A percentile compares a stretch with the other conserved stretches of the same genome.
Conservation (phyloP, 106 monocot genomes). For the Allium fistulosum region DNA sequence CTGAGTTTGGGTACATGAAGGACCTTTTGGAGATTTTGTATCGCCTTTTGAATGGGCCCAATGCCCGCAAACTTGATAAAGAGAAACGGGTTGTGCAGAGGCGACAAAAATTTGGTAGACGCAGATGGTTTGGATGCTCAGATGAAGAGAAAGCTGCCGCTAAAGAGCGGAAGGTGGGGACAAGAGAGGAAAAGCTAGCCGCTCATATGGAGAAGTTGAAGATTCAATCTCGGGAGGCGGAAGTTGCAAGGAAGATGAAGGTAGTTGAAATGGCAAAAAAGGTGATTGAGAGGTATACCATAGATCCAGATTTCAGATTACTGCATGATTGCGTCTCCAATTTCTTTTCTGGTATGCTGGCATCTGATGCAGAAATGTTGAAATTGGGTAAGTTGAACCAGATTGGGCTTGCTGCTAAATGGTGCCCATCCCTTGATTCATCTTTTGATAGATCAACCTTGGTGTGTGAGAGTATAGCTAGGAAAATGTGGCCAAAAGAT, state of each 20-base stretch:
- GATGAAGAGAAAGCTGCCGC: not conserved
- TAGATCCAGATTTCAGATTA: slow-evolving; percentile 34
- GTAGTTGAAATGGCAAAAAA: slow-evolving; percentile 5
- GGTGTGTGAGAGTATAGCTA: slow-evolving; percentile 63
- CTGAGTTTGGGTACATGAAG: slow-evolving; percentile 45
- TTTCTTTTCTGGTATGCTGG: slow-evolving; percentile 34
- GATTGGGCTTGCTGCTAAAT: slow-evolving; percentile 55
- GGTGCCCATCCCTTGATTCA: slow-evolving; percentile 65
- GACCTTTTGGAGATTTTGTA: slow-evolving; percentile 44
- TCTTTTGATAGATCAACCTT: slow-evolving; percentile 56
- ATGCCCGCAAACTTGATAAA: slow-evolving; percentile 12
- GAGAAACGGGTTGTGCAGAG: not conserved
- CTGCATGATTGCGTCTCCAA: slow-evolving; percentile 43
- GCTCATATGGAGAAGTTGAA: not conserved
- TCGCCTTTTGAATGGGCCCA: slow-evolving; percentile 25
- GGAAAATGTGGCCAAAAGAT: slow-evolving; percentile 49
- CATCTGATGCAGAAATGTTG: slow-evolving; percentile 32
- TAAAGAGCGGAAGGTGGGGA: not conserved
- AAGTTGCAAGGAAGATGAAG: not conserved
- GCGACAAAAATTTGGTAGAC: not conserved
- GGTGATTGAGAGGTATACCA: slow-evolving; percentile 30
- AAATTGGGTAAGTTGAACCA: slow-evolving; percentile 12
- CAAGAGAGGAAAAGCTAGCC: not conserved
- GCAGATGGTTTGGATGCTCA: not conserved
- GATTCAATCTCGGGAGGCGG: not conserved